Evolutionary conservation across 2,329 filamentous ascomycete genomes (phyloP).

Genomic region (Penicillium sp.): DNA sequence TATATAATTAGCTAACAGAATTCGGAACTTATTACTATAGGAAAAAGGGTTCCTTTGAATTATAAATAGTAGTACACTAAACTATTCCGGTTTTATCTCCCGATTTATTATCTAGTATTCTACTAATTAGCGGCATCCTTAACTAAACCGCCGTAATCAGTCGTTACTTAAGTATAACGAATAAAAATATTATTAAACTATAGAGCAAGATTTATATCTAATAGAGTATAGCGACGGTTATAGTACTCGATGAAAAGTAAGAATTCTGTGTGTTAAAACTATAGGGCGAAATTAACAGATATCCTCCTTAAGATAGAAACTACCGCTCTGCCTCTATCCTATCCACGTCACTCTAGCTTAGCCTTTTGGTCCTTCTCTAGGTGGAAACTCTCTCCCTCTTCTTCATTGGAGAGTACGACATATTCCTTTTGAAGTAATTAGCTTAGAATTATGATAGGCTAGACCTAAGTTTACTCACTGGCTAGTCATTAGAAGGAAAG

Average conservation of each 20-base stretch:
- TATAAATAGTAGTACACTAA: too few relatives aligned
- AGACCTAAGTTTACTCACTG: neutral
- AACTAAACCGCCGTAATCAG: neutral
- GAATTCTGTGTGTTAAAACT: too few relatives aligned
- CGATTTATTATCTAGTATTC: too few relatives aligned
- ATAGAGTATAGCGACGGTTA: neutral
- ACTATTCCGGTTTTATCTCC: too few relatives aligned
- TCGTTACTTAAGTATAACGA: neutral
- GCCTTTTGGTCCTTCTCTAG: too few relatives aligned
- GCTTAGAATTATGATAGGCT: neutral
- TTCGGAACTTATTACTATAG: too few relatives aligned
- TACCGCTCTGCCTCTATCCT: neutral
- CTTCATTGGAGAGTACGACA: neutral
- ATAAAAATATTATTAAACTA: neutral
- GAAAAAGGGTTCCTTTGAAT: too few relatives aligned
- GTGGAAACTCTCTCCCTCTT: neutral
- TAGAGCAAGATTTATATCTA: neutral
- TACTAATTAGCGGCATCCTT: too few relatives aligned
- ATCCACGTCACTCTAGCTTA: neutral
- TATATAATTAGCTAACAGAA: too few relatives aligned
- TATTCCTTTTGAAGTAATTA: neutral
- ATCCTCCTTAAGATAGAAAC: too few relatives aligned
- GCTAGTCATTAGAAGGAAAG: neutral
- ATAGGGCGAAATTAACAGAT: too few relatives aligned
- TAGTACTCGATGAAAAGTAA: neutral